A percentile compares a stretch with the other conserved stretches of the same genome.
phyloP scores from a whole-genome alignment of 2,329 filamentous ascomycete genomes.

The Fusarium scirpi region DNA sequence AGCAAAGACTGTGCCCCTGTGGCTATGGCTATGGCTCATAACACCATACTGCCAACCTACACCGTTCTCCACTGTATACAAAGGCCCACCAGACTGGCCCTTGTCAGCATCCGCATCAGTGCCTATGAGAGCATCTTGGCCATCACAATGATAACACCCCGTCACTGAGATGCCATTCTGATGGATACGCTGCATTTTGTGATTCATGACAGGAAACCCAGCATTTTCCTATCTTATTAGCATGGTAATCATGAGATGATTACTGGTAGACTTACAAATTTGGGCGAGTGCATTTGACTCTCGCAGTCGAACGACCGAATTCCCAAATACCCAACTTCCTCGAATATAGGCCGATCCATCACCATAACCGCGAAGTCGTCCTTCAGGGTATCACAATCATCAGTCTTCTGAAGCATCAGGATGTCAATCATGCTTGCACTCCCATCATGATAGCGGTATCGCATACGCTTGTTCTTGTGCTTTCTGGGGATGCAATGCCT shows the following conservation, averaged over 20 bases:
- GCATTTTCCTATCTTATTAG: constrained; percentile 1
- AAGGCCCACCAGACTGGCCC: constrained; percentile 25
- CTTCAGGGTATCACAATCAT: neutral
- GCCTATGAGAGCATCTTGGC: neutral
- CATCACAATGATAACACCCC: neutral
- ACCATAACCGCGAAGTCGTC: neutral
- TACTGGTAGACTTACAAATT: neutral
- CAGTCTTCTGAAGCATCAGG: neutral
- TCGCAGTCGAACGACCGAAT: neutral
- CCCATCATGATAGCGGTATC: neutral
- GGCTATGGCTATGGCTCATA: neutral
- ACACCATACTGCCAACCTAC: constrained; percentile 8
- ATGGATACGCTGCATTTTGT: neutral
- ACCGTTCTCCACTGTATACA: constrained; percentile 1
- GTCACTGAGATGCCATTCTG: constrained; percentile 1
- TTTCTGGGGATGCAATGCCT: constrained; percentile 3
- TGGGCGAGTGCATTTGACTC: neutral
- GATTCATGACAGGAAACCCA: constrained; percentile 1
- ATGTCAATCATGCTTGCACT: neutral
- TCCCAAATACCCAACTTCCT: neutral
- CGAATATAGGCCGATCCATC: neutral
- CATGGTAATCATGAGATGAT: neutral
- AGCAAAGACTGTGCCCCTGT: neutral
- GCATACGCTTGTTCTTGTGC: neutral
- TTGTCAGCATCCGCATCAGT: constrained; percentile 4